Evolutionary conservation across 2,329 filamentous ascomycete species (phyloP).

Genomic region (Tolypocladium tropicale): DNA sequence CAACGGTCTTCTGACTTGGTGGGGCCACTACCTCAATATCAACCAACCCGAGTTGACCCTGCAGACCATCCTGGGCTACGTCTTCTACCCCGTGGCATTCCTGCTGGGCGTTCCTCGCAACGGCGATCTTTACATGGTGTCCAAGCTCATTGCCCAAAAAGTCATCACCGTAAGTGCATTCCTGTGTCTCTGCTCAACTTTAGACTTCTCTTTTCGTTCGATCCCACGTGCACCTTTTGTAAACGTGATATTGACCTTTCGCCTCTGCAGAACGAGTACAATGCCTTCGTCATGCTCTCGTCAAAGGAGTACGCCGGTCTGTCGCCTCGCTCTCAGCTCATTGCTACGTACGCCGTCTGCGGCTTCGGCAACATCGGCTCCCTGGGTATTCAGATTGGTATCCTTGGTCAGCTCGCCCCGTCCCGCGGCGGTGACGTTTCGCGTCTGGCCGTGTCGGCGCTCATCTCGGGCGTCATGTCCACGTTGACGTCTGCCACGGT

Average conservation of each 20-base stretch:
- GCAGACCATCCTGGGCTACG: constrained; percentile 65
- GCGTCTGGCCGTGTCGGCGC: constrained; percentile 62
- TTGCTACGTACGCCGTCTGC: constrained; percentile 79
- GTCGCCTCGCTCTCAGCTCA: constrained; percentile 62
- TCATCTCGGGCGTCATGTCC: constrained; percentile 67
- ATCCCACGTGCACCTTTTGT: not conserved
- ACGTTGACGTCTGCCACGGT: constrained; percentile 72
- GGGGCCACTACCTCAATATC: constrained; percentile 70
- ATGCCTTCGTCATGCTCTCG: constrained; percentile 52
- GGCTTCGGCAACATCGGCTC: constrained; percentile 80
- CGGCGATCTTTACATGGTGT: constrained; percentile 58
- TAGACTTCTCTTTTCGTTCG: too few relatives aligned
- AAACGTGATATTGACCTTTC: not conserved
- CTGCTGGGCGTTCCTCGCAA: constrained; percentile 65
- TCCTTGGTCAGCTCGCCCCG: constrained; percentile 72
- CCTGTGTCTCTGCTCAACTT: not conserved
- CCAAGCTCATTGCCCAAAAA: constrained; percentile 73
- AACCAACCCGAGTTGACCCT: constrained; percentile 57
- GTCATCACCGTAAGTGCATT: constrained; percentile 52
- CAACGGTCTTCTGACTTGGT: constrained; percentile 74
- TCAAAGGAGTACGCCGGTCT: constrained; percentile 44
- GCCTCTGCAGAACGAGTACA: constrained; percentile 58
- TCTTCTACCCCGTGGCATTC: constrained; percentile 71
- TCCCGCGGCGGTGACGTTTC: constrained; percentile 65
- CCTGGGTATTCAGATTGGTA: constrained; percentile 82